Evolutionary conservation across 73 alveolate genomes (phyloP), one percentile per base, ranked within the genome.

Genomic region (Urostyla sp.): DNA sequence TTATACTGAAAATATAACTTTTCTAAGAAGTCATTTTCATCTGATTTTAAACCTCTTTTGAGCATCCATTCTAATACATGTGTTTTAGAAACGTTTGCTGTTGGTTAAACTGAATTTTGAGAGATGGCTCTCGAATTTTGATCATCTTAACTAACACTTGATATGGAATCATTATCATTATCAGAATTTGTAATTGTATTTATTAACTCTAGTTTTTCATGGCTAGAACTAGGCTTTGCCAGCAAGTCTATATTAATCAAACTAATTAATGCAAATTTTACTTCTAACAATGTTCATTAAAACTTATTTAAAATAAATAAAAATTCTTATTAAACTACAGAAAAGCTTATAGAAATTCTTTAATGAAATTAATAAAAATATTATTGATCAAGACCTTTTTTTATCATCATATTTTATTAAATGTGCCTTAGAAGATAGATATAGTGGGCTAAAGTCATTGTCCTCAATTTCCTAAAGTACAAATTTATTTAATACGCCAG

Each of bases 401-500:
- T 45, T 45, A 16, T 66, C 80, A 2, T 66, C 80, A 40, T 44
- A 66, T 24, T 45, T 66, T 31, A 24, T 66, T n/a, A 66, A 2
- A 32, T 66, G 46, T 2, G 49, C 49, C 44, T 46, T 66, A 10
- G 66, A 21, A 8, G 34, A 24, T 32, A 66, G 7, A 16, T 40
- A 6, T 28, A 66, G 28, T 8, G 80, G 80, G 13, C 52, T 63
- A 26, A 21, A 66, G 52, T 66, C 80, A 27, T 45, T 66, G 44
- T 66, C 80, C 28, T 66, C 80, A 10, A 66, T 66, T 45, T 66
- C 80, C 46, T 45, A 40, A 37, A 43, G 23, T 13, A 44, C 48
- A 37, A 40, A 45, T 18, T 44, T 3, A 11, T 24, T 54, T 1
- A 66, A 27, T 3, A 63, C 80, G 18, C 44, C 80, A 21, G 66